A percentile compares a stretch with the other conserved stretches of the same genome.
These are phyloP conservation scores for Pichia sp. DNA, from an alignment of 1,139 yeast species.

Conservation along the genomic window DNA sequence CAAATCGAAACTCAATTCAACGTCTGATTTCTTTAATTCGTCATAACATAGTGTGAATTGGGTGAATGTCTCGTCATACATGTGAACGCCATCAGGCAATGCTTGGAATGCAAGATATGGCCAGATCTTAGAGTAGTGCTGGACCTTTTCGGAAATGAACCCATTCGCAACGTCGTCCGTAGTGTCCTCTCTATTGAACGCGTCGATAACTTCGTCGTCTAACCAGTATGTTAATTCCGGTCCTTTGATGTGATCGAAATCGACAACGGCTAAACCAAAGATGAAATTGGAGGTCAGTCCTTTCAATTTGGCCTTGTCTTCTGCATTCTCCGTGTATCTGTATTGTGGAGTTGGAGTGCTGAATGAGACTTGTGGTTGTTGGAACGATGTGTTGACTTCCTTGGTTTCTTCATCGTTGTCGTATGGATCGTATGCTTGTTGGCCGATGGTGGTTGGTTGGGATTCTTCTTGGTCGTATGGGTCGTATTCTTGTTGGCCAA, in stretches of 20 bases:
- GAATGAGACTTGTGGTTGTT: neutral
- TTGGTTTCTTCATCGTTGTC: neutral
- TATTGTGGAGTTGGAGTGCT: constrained; percentile 9
- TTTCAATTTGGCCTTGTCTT: neutral
- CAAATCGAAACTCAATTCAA: constrained; percentile 31
- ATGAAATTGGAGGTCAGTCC: constrained; percentile 33
- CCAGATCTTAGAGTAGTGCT: constrained; percentile 55
- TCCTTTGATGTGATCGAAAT: constrained; percentile 91
- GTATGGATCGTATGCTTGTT: neutral
- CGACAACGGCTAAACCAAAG: constrained; percentile 86
- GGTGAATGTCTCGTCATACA: constrained; percentile 87
- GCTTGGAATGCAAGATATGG: constrained; percentile 94
- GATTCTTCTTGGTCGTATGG: neutral
- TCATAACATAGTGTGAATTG: constrained; percentile 86
- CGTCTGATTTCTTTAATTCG: constrained; percentile 46
- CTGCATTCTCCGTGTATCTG: constrained; percentile 10
- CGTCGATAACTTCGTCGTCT: constrained; percentile 52
- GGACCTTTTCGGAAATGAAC: constrained; percentile 29
- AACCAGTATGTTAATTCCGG: constrained; percentile 96
- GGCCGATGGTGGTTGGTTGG: neutral
- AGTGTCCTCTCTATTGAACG: constrained; percentile 21
- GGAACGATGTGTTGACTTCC: neutral
- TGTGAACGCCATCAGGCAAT: constrained; percentile 93
- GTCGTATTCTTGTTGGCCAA: neutral
- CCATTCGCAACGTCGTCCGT: constrained; percentile 9